These are phyloP conservation scores for Pseudevernia furfuracea DNA, from an alignment of 495 filamentous ascomycete genomes.

Conservation along the genomic window DNA sequence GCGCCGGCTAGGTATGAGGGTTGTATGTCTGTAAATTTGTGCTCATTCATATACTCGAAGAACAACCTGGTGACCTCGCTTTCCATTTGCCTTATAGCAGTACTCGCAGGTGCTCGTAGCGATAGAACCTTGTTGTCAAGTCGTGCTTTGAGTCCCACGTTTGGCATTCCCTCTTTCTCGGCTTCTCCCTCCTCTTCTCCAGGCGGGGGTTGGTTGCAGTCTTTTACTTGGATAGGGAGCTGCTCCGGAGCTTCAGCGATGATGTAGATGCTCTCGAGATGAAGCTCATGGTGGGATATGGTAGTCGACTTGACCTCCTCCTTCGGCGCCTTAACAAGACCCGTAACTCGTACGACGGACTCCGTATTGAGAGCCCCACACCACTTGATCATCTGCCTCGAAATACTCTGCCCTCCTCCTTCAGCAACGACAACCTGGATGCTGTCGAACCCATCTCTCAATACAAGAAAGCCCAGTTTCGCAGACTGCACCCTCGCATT, in stretches of 20 bases:
- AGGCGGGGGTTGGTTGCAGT: constrained; percentile 45
- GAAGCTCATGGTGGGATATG: constrained; percentile 67
- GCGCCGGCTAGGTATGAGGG: constrained; percentile 83
- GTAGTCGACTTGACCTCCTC: constrained; percentile 73
- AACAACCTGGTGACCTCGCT: constrained; percentile 76
- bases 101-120: constrained; percentile 77
- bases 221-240: constrained; percentile 67
- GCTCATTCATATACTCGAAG: constrained; percentile 64
- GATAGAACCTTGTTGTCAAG: constrained; percentile 87
- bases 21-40: constrained; percentile 79
- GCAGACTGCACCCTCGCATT: constrained; percentile 81
- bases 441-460: constrained; percentile 72
- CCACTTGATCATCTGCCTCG: constrained; percentile 83
- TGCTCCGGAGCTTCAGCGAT: constrained; percentile 55
- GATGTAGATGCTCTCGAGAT: constrained; percentile 72
- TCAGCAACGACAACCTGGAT: constrained; percentile 71
- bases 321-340: constrained; percentile 62
- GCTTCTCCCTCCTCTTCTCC: constrained; percentile 39
- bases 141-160: constrained; percentile 67
- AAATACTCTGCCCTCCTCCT: constrained; percentile 39
- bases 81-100: constrained; percentile 78
- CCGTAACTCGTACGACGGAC: constrained; percentile 71
- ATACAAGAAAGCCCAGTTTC: constrained; percentile 86
- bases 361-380: constrained; percentile 70
- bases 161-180: constrained; percentile 46